A percentile compares a stretch with the other conserved stretches of the same genome.
phyloP scores from a whole-genome alignment of 768 basidiomycete species.

The Xerocomellus dryophilus region DNA sequence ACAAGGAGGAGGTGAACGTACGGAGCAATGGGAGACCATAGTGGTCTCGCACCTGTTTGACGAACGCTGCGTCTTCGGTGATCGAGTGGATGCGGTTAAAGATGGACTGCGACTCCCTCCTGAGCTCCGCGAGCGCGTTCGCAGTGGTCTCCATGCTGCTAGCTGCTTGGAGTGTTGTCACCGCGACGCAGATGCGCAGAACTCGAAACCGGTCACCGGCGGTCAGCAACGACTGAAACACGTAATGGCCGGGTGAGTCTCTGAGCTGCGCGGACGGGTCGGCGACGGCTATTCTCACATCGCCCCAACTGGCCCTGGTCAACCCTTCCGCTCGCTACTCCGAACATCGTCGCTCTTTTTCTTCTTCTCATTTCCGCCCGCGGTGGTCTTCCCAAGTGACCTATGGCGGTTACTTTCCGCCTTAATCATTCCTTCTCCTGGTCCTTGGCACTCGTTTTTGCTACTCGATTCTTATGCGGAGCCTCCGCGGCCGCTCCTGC shows the following conservation, averaged over 20 bases:
- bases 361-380: conserved; percentile 4
- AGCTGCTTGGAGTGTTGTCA: background rate
- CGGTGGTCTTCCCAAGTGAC: conserved; percentile 17
- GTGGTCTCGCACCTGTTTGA: conserved; percentile 47
- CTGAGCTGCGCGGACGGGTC: background rate
- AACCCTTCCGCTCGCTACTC: conserved; percentile 15
- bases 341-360: conserved; percentile 8
- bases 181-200: background rate
- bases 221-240: background rate
- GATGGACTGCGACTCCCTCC: conserved; percentile 70
- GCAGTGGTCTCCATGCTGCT: conserved; percentile 4
- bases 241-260: background rate
- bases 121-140: conserved; percentile 46
- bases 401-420: conserved; percentile 28
- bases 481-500: conserved; percentile 9
- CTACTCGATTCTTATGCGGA: conserved; percentile 1
- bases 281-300: conserved; percentile 2
- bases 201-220: no score
- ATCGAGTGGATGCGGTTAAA: conserved; percentile 91
- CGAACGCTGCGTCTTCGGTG: conserved; percentile 69
- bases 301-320: background rate
- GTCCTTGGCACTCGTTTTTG: conserved; percentile 16
- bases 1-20: conserved; percentile 26
- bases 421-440: conserved; percentile 14
- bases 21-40: conserved; percentile 60